Conservation (phyloP, 148 eudicot genomes). For the Amaranthus cruentus region DNA sequence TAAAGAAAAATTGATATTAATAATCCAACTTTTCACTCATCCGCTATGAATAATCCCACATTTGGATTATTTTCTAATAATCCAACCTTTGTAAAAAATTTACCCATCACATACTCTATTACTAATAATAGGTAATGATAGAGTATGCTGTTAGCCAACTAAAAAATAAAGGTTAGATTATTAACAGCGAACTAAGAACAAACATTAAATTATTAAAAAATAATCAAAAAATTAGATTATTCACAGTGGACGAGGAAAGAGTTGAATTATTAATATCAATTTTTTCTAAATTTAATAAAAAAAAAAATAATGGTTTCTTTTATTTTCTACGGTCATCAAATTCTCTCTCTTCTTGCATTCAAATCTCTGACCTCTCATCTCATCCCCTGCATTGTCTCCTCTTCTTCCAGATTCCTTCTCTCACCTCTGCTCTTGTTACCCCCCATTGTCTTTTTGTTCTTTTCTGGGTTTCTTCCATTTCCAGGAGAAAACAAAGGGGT, state of each 20-base stretch:
- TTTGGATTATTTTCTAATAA: too few species aligned
- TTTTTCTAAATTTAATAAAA: neutral
- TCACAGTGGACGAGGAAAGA: neutral
- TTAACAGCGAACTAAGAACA: too few species aligned
- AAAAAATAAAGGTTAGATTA: too few species aligned
- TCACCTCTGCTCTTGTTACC: neutral
- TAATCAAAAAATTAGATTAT: too few species aligned
- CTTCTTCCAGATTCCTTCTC: neutral
- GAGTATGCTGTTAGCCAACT: too few species aligned
- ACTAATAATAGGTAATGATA: too few species aligned
- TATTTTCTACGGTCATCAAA: neutral
- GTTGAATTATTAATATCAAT: neutral
- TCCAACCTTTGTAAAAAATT: too few species aligned
- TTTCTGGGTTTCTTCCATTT: neutral
- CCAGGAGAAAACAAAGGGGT: neutral
- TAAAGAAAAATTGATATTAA: too few species aligned
- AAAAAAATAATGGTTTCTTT: neutral
- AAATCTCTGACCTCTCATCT: conserved; percentile 16
- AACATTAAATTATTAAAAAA: too few species aligned
- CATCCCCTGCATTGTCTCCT: neutral
- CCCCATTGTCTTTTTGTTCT: conserved; percentile 5
- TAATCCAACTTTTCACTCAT: too few species aligned
- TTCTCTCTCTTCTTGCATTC: neutral
- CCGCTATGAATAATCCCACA: too few species aligned
- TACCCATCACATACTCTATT: too few species aligned